phyloP scores from a whole-genome alignment of 352 stramenopile species.

The Globisporangium viniferum region DNA sequence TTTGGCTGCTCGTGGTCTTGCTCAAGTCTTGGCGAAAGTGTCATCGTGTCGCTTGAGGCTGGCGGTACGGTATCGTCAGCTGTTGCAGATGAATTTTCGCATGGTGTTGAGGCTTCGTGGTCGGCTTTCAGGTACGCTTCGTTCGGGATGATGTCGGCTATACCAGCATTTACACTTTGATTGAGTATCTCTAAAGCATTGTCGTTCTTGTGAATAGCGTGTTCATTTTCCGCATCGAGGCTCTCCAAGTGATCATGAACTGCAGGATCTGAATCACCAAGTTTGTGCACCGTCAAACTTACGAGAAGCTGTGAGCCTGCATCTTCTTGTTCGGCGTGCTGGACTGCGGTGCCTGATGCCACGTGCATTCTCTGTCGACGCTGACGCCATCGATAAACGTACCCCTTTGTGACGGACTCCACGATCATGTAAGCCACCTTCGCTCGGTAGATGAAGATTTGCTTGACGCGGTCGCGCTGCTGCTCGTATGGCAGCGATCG shows the following conservation, averaged over 20 bases:
- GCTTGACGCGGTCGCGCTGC: constrained; percentile 75
- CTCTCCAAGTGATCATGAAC: neutral
- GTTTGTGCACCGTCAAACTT: neutral
- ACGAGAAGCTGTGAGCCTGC: neutral
- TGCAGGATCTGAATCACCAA: neutral
- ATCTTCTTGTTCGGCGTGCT: neutral
- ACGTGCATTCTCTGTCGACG: constrained; percentile 8
- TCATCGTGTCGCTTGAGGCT: neutral
- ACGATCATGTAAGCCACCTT: constrained; percentile 79
- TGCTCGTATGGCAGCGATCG: constrained; percentile 77
- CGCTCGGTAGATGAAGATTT: constrained; percentile 80
- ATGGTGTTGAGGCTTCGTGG: neutral
- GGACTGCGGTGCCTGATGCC: neutral
- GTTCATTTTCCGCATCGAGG: neutral
- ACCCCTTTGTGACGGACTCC: constrained; percentile 61
- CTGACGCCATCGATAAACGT: constrained; percentile 40
- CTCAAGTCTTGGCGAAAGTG: neutral
- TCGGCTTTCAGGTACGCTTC: neutral
- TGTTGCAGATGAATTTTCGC: neutral
- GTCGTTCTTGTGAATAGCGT: neutral
- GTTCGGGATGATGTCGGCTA: neutral
- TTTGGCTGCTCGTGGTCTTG: neutral
- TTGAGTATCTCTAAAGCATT: neutral
- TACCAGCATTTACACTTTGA: neutral
- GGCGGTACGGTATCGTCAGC: no score